Evolutionary conservation across 2,329 filamentous ascomycete species (phyloP).

Genomic region (Monilinia laxa): DNA sequence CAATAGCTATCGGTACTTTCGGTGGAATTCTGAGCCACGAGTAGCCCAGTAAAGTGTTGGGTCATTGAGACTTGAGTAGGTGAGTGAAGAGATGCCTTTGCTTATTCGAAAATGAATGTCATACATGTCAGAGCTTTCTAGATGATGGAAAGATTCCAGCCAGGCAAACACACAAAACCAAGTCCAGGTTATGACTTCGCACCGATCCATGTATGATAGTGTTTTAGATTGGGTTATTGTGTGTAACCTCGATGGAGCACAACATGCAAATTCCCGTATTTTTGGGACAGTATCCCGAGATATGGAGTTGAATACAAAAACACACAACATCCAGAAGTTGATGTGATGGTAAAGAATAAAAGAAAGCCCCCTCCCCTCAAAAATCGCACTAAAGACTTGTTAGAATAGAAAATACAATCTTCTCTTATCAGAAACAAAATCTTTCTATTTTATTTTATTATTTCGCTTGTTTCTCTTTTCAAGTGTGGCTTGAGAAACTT

Average conservation of each 20-base stretch:
- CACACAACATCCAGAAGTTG: background rate
- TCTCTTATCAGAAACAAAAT: too few species aligned
- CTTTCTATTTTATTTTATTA: too few species aligned
- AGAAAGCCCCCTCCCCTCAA: too few species aligned
- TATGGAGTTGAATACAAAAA: background rate
- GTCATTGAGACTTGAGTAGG: background rate
- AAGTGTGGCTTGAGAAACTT: background rate
- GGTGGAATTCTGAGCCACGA: background rate
- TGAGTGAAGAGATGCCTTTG: background rate
- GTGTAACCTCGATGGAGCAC: background rate
- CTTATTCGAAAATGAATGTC: background rate
- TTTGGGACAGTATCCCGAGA: slow-evolving; percentile 3
- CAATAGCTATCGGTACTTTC: background rate
- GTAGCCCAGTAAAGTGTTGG: background rate
- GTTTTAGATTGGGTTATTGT: background rate
- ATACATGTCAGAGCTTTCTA: background rate
- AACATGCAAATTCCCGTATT: background rate
- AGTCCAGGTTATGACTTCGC: background rate
- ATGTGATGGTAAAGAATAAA: too few species aligned
- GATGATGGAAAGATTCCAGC: background rate
- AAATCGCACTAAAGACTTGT: too few species aligned
- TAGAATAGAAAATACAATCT: too few species aligned
- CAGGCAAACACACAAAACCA: background rate
- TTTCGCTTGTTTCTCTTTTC: too few species aligned
- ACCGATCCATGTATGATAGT: background rate